A percentile compares a stretch with the other conserved stretches of the same genome.
These are phyloP conservation scores for Xylaria flabelliformis DNA, from an alignment of 495 filamentous ascomycete genomes.

Conservation along the genomic window DNA sequence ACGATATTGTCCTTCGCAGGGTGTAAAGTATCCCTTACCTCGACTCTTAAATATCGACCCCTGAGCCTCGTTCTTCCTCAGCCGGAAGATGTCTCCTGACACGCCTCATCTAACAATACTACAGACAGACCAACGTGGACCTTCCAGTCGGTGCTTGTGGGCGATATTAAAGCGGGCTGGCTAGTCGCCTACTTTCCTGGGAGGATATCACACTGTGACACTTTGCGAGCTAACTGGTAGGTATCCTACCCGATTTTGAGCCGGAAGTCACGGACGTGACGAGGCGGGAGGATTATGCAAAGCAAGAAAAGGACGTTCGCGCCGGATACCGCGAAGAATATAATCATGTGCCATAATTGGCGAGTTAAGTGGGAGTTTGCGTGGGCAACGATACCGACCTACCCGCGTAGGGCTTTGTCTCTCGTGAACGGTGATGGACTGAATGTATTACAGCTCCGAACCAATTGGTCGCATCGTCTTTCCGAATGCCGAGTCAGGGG, in stretches of 20 bases:
- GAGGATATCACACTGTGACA: slow-evolving; percentile 56
- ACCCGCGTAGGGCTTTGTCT: slow-evolving; percentile 33
- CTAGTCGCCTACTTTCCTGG: slow-evolving; percentile 44
- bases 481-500: slow-evolving; percentile 42
- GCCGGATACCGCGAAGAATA: not conserved
- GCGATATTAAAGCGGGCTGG: not conserved
- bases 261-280: not conserved
- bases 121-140: not conserved
- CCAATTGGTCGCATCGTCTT: slow-evolving; percentile 49
- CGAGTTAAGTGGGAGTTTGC: slow-evolving; percentile 5
- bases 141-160: not conserved
- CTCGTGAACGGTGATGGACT: slow-evolving; percentile 45
- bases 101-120: not conserved
- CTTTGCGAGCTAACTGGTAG: slow-evolving; percentile 55
- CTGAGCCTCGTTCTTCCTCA: not conserved
- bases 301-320: too few species aligned
- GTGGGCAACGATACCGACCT: not conserved
- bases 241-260: slow-evolving; percentile 48
- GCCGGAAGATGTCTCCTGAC: not conserved
- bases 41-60: too few species aligned
- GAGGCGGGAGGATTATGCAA: not conserved
- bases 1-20: too few species aligned
- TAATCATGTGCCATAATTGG: slow-evolving; percentile 7
- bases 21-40: too few species aligned
- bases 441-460: slow-evolving; percentile 38